Evolutionary conservation across 1,139 yeast species (phyloP).

Genomic region (Hansenula anomala): DNA sequence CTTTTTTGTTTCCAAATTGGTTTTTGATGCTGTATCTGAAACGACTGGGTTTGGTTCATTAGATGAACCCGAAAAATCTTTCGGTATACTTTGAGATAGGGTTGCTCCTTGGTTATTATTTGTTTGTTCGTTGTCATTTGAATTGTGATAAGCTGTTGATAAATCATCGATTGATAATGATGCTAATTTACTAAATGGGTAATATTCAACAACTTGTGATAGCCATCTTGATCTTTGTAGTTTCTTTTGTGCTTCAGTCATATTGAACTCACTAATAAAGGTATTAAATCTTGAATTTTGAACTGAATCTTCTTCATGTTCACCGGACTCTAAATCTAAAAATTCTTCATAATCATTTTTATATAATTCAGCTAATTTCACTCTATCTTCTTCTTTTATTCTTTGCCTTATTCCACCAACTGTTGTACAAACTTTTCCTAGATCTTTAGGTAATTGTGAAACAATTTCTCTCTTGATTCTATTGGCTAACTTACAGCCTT

Average conservation of each 20-base stretch:
- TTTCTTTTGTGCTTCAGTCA: slow-evolving; percentile 47
- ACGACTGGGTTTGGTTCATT: neutral
- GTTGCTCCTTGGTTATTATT: neutral
- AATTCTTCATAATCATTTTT: slow-evolving; percentile 17
- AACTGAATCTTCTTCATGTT: slow-evolving; percentile 70
- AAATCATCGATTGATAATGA: slow-evolving; percentile 54
- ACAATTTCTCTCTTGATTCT: slow-evolving; percentile 74
- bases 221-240: slow-evolving; percentile 75
- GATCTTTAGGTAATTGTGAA: slow-evolving; percentile 59
- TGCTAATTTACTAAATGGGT: slow-evolving; percentile 66
- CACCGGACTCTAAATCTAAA: slow-evolving; percentile 30
- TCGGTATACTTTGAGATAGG: neutral
- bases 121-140: slow-evolving; percentile 1
- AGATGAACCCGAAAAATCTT: neutral
- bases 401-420: slow-evolving; percentile 61
- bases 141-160: slow-evolving; percentile 32
- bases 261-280: slow-evolving; percentile 56
- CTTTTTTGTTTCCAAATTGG: slow-evolving; percentile 8
- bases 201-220: slow-evolving; percentile 87
- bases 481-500: slow-evolving; percentile 84
- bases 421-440: slow-evolving; percentile 62
- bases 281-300: slow-evolving; percentile 54
- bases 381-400: slow-evolving; percentile 51
- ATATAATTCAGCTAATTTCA: slow-evolving; percentile 18
- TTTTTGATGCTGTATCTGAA: neutral